Evolutionary conservation across 2,329 filamentous ascomycete genomes (phyloP).

Genomic region (Pseudocercospora musae): DNA sequence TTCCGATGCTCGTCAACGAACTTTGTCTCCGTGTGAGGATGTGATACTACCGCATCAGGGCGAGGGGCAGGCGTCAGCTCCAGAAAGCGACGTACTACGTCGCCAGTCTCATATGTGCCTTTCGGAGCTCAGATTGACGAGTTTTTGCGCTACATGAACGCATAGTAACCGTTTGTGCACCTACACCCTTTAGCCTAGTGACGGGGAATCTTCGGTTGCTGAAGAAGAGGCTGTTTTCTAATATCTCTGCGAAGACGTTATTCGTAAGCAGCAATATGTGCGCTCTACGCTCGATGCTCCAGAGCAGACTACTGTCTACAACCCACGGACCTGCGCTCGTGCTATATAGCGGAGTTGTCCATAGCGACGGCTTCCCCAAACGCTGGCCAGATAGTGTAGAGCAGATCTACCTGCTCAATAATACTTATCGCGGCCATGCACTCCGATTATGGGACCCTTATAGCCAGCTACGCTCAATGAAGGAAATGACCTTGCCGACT

Average conservation of each 20-base stretch:
- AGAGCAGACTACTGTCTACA: too few relatives aligned
- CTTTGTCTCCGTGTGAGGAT: background rate
- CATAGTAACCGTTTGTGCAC: background rate
- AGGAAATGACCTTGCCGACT: background rate
- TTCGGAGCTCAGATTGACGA: background rate
- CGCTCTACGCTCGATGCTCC: too few relatives aligned
- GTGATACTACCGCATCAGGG: background rate
- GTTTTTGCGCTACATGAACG: background rate
- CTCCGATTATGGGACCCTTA: background rate
- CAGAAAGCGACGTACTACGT: background rate
- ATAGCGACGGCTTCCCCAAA: too few relatives aligned
- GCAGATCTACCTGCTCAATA: background rate
- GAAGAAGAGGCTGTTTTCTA: too few relatives aligned
- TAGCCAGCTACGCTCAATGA: background rate
- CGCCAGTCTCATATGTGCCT: background rate
- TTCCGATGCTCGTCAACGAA: background rate
- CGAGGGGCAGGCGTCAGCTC: background rate
- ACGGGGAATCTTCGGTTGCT: too few relatives aligned
- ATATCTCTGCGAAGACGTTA: too few relatives aligned
- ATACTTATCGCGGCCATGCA: background rate
- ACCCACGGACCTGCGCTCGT: too few relatives aligned
- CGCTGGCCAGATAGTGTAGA: background rate
- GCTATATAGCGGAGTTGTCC: too few relatives aligned
- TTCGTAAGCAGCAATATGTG: too few relatives aligned
- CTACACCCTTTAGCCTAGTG: too few relatives aligned